Base-by-base conservation (phyloP, 805 yeast genomes). In the Saccharomycodes ludwigii region DNA sequence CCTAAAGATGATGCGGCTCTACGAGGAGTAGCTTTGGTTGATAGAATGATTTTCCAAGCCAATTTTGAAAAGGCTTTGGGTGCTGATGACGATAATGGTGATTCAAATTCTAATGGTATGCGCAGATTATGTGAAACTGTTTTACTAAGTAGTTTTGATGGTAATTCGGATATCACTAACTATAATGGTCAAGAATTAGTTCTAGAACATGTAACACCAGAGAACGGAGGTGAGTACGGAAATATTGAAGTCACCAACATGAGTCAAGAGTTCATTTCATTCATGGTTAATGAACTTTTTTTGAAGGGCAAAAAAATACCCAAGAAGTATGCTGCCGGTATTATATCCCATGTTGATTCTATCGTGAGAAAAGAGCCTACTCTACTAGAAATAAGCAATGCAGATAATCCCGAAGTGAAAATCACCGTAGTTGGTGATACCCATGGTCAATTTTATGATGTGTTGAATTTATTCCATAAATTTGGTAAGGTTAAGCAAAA, bases 341-440 rank as follows among this genome's bases (percentile, higher is more conserved):
- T 91, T 28, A 63, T 88, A 21, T 70, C 79, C 14, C 78, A 72
- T 37, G 86, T 78, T 5, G 68, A 76, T 48, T 66, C 71, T 35
- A 39, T 84, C 11, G 70, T 86, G 43, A 60, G 57, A 35, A 40
- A 60, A 3, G 96, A 88, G 50, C 69, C 76, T 6, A 66, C 94
- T 1, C 61, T 86, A 65, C 79, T 76, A 21, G 97, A 86, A 48
- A 50, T 88, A 24, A 59, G 44, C 61, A 37, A 59, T 41, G 38
- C 35, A 17, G 23, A 42, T n/a, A 29, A 39, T 2, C 34, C 44
- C 2, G 43, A 43, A 10, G 31, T 36, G 14, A 68, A 60, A 37
- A 64, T 88, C 29, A 83, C 96, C 1, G 81, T 91, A 7, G 91
- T 94, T 44, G 98, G 98, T 42, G 98, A 91, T 54, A 88, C 96